Conservation (phyloP, 1,139 yeast genomes). For the Hyphopichia buzzinii region DNA sequence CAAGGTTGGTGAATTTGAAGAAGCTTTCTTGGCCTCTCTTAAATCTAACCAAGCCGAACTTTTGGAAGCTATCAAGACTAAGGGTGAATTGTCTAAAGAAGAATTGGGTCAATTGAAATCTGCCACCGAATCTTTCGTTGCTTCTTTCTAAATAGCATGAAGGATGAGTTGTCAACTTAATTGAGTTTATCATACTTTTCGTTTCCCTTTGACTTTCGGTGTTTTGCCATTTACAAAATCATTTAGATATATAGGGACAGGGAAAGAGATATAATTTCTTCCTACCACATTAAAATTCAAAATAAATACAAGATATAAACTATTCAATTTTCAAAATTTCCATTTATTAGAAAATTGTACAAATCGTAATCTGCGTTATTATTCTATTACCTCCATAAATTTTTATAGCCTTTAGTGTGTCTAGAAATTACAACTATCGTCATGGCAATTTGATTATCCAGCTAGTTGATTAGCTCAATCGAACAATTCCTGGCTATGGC, state of each 20-base stretch:
- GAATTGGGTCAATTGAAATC: constrained; percentile 82
- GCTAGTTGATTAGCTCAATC: too few relatives aligned
- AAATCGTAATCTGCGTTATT: too few relatives aligned
- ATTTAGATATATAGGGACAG: neutral
- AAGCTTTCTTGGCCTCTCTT: constrained; percentile 85
- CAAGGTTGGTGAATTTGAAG: constrained; percentile 90
- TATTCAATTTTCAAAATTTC: neutral
- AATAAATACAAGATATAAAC: neutral
- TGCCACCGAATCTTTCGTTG: constrained; percentile 89
- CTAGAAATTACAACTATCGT: too few relatives aligned
- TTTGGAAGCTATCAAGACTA: constrained; percentile 77
- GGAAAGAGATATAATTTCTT: neutral
- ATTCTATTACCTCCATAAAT: too few relatives aligned
- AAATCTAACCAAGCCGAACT: constrained; percentile 86
- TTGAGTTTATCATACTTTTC: neutral
- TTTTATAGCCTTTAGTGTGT: too few relatives aligned
- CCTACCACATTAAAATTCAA: neutral
- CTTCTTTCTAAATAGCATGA: constrained; percentile 58
- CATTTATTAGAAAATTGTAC: too few relatives aligned
- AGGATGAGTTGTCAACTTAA: neutral
- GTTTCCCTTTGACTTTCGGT: neutral
- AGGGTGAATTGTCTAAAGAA: constrained; percentile 91
- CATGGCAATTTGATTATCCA: too few relatives aligned
- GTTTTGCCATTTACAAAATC: neutral
- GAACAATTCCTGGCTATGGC: too few relatives aligned